Base-by-base conservation (phyloP, 129 eudicot species). In the Dittrichia graveolens region DNA sequence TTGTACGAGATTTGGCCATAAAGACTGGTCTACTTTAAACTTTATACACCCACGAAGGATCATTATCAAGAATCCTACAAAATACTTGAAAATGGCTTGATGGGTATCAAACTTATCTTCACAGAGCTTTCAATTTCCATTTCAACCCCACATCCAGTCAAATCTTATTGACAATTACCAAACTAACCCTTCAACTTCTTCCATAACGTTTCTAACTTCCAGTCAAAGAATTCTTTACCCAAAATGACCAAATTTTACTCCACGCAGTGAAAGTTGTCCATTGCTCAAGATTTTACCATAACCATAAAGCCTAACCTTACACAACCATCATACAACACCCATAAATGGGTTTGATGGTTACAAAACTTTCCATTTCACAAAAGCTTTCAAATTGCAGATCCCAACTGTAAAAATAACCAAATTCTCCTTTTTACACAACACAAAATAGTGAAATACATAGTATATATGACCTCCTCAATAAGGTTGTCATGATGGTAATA, bases 131-230 rank as follows among this genome's bases (percentile, higher is more conserved):
- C 50, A 57, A n/a, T 19, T n/a, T 46, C 14, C 48, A 73, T 35
- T 42, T 14, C 69, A 73, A 47, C 50, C 77, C 77, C 69, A 73
- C 77, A 60, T 41, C 69, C 35, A 45, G 71, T 65, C 71, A 65
- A 18, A 15, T 53, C 41, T 3, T 39, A 38, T 14, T 8, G 7
- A 34, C 65, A 50, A 14, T 73, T 73, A 73, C 71, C 71, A 61
- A 4, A 55, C 8, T 66, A 60, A 37, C 47, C 79, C 80, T 54
- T 55, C 16, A 18, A 69, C 47, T 39, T 52, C 49, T 69, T 38
- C 39, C 48, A n/a, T 39, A 38, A n/a, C n/a, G n/a, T n/a, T n/a
- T n/a, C n/a, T n/a, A n/a, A 46, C 63, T 50, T 50, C 6, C 24
- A 70, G 40, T 49, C 34, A 50, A 50, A 35, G 38, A 52, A 12